phyloP scores from a whole-genome alignment of 768 basidiomycete genomes.

The Lactarius hengduanensis region DNA sequence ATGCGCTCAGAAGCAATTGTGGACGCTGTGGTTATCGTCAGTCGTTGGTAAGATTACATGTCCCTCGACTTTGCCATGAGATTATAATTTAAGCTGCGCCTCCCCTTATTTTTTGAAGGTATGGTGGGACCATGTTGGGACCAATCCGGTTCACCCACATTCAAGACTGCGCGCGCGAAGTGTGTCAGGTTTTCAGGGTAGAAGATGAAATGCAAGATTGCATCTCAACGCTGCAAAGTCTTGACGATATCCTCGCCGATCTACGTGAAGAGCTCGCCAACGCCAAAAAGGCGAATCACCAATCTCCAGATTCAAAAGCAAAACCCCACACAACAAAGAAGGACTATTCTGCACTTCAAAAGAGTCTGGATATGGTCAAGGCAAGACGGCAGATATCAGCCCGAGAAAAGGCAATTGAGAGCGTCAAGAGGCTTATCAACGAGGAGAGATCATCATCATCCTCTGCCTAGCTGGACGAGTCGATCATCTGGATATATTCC shows the following conservation, averaged over 20 bases:
- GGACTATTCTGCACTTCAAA: slow-evolving; percentile 48
- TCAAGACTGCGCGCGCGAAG: slow-evolving; percentile 71
- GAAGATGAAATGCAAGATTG: slow-evolving; percentile 67
- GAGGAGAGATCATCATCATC: slow-evolving; percentile 32
- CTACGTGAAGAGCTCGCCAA: slow-evolving; percentile 51
- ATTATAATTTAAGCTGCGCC: not conserved
- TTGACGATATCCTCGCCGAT: slow-evolving; percentile 61
- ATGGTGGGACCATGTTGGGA: slow-evolving; percentile 77
- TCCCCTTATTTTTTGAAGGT: slow-evolving; percentile 45
- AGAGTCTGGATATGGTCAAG: slow-evolving; percentile 54
- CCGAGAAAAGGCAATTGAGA: slow-evolving; percentile 64
- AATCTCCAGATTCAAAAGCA: slow-evolving; percentile 2
- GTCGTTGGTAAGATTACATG: slow-evolving; percentile 57
- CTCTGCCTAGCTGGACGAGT: not conserved
- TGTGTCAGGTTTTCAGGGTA: slow-evolving; percentile 64
- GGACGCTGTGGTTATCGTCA: slow-evolving; percentile 78
- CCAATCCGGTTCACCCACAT: slow-evolving; percentile 75
- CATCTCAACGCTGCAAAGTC: slow-evolving; percentile 51
- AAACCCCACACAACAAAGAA: slow-evolving; percentile 20
- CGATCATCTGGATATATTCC: not conserved
- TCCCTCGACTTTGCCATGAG: not conserved
- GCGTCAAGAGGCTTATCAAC: slow-evolving; percentile 54
- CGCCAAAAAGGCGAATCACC: slow-evolving; percentile 12
- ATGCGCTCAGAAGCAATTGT: slow-evolving; percentile 70
- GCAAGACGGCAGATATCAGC: slow-evolving; percentile 67